These are phyloP conservation scores for Fusarium tuaranense DNA, from an alignment of 2,329 filamentous ascomycete genomes.

Conservation along the genomic window DNA sequence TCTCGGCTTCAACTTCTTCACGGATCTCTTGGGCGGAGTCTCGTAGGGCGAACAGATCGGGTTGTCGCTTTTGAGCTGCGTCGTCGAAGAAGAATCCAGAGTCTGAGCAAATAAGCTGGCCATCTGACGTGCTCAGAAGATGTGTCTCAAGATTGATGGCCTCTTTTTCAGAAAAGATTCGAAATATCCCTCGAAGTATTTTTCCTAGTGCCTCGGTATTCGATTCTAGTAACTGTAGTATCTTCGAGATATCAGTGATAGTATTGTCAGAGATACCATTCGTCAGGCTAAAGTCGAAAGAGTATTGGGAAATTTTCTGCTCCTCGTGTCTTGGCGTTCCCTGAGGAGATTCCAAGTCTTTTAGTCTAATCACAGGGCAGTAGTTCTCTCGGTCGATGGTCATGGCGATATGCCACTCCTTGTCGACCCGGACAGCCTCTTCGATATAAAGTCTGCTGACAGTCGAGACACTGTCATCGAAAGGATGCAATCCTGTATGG, in stretches of 20 bases:
- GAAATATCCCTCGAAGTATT: constrained; percentile 41
- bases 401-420: constrained; percentile 56
- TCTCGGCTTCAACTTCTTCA: constrained; percentile 54
- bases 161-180: constrained; percentile 59
- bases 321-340: constrained; percentile 35
- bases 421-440: constrained; percentile 44
- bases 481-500: background rate
- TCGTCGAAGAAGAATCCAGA: constrained; percentile 62
- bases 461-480: background rate
- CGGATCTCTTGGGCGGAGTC: constrained; percentile 49
- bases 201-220: constrained; percentile 27
- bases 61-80: constrained; percentile 56
- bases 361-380: constrained; percentile 52
- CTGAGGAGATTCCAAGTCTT: constrained; percentile 15
- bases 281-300: constrained; percentile 43
- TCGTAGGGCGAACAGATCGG: constrained; percentile 52
- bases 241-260: constrained; percentile 20
- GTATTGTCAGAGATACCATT: constrained; percentile 44
- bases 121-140: constrained; percentile 47
- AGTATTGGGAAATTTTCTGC: background rate
- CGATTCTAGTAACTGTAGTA: background rate
- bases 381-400: constrained; percentile 57
- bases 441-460: constrained; percentile 53
- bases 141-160: constrained; percentile 60
- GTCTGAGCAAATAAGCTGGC: constrained; percentile 48